Evolutionary conservation across 2,329 filamentous ascomycete genomes (phyloP), one percentile per base, ranked within the genome.

Genomic region (Xylariaceae sp.): DNA sequence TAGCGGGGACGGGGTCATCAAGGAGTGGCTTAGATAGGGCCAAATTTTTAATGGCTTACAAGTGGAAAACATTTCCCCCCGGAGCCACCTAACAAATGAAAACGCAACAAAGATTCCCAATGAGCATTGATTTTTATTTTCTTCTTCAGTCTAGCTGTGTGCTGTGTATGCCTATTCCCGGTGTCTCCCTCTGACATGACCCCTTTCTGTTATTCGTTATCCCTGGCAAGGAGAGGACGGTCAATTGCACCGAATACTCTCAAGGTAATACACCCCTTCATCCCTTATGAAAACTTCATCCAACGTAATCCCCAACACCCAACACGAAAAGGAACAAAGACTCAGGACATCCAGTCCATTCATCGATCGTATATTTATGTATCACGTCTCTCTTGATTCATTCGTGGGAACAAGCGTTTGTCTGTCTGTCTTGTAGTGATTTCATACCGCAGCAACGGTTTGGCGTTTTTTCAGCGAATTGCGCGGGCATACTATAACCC

Each of bases 91-190:
- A 68, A 69, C 11, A 70, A 66, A 64, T 64, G 63, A 69, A 60
- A 62, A 67, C 61, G 66, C 69, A 63, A 63, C 62, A 64, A 68
- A 66, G 70, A 70, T 69, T 66, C 68, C 65, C 61, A 63, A 51
- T 57, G 9, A 55, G 42, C 11, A 54, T 56, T 44, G 37, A 10
- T 10, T 23, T 18, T 49, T 42, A 9, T 42, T 42, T 42, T 42
- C 37, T 17, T 17, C 47, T 30, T 9, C 17, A 30, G 47, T 30
- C 30, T 7, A 49, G 23, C 23, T 30, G 23, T 30, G 23, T 30
- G 23, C 23, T 30, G 23, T 30, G 5, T 30, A 30, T 30, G 23
- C 23, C 23, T 30, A 30, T 30, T 30, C 23, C 23, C 23, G 23
- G 23, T 30, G 23, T 30, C 23, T 5, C 1, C 23, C 42, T 45